Evolutionary conservation across 371 early-diverging fungal species (phyloP), one percentile per base, ranked within the genome.

Genomic region (Apophysomyces sp.): DNA sequence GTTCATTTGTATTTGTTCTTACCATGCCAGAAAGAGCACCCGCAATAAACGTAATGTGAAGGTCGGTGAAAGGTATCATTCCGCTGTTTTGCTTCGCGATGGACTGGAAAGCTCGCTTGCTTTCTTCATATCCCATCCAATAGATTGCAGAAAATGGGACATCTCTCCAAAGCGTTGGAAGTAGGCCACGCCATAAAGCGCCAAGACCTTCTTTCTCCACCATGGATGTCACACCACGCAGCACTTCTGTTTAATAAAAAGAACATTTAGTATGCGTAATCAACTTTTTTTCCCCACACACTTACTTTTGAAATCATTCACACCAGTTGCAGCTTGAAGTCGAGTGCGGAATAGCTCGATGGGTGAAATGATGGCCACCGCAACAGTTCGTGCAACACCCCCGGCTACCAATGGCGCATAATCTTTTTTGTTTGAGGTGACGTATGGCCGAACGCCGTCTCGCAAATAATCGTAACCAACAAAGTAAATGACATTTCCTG

Each of bases 131-230:
- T 0, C 89, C 89, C 71, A 89, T 80, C 98, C 98, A 98, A 69
- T 97, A 97, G 8, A 95, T 80, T 0, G 91, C 94, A 59, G 83
- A 73, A 68, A 97, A 96, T 4, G 97, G 97, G 1, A 95, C 94
- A 79, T 98, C 98, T 34, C 98, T 78, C 90, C 90, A 93, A n/a
- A 98, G 74, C 0, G 97, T 95, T 5, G 97, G 94, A 3, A 83
- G 85, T 16, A 97, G 71, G 0, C 98, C 98, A 57, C 92, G 81
- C 92, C 92, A 98, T 29, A 98, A 76, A 0, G 90, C 81, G 13
- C 64, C 41, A 4, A 71, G 30, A 0, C 97, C 97, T 34, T 81
- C 72, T 3, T 72, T 58, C 28, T 71, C 61, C 2, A 89, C 85
- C 86, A 91, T 90, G 0, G 74, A 65, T 26, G 68, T 63, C 0